Base-by-base conservation (phyloP, 139 green algal species). In the Picochlorum sp. region DNA sequence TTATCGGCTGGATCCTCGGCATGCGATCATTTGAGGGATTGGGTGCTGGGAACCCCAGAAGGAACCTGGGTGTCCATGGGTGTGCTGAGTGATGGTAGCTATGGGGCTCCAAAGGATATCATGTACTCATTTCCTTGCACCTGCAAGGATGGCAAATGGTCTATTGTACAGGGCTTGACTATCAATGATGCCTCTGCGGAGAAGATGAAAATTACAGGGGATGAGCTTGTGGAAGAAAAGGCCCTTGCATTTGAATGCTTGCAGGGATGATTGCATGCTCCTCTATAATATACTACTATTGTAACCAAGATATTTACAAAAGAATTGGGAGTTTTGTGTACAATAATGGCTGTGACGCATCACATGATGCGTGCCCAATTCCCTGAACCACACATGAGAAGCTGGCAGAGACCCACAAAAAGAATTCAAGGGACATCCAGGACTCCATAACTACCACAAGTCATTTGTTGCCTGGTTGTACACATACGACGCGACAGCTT, bases 11-110 rank as follows among this genome's bases (percentile, higher is more conserved):
- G 89, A 61, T 89, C 76, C 70, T 87, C 81, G 14, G 89, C 85
- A 1, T 95, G 87, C 68, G 89, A 97, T 77, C 91, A 97, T 79
- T 75, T 97, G 38, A 78, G 79, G 30, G 73, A 96, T 78, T 97
- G 91, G 91, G 64, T 96, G 21, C 67, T 83, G 23, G 90, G 90
- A 72, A 96, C 89, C 4, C 69, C 72, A 14, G 59, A 77, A 7
- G 83, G 81, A 60, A 66, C 32, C 34, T 87, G 61, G 64, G 88
- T 96, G 49, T 89, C 76, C 61, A 97, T 97, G 91, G 91, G 88
- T 38, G 92, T 97, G 38, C 72, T 87, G 51, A 88, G 79, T 21
- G 86, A 92, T 45, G 91, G 91, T 62, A 77, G 59, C 59, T 96
- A 96, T 66, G 81, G 69, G 28, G 69, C 84, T 7, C 86, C 83